Evolutionary conservation across 1,284 basidiomycete species (phyloP), one percentile per base, ranked within the genome.

Genomic region (Melampsora larici-populina): DNA sequence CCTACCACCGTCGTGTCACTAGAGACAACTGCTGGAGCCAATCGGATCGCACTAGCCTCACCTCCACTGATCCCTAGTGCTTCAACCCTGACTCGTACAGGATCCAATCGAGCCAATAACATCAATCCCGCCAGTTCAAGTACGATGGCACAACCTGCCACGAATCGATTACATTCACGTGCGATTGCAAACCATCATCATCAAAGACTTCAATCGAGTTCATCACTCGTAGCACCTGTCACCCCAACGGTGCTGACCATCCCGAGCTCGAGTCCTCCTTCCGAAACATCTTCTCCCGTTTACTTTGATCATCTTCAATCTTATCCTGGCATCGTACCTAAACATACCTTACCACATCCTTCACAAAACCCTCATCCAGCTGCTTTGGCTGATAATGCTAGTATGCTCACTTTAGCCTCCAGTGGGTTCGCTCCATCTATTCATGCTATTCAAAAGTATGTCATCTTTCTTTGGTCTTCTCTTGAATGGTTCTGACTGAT

Each of bases 291-390:
- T 26, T 40, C 67, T 51, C 36, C 24, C 65, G 40, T 43, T 43
- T 58, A n/a, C 13, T 58, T 5, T n/a, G n/a, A n/a, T 58, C 55
- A n/a, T n/a, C 4, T 13, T 17, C 55, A 58, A 24, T n/a, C 46
- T 46, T 26, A 40, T 77, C 58, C n/a, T 70, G 26, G 26, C n/a
- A 78, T 29, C 60, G 75, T 78, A 2, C 75, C 75, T 17, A 78
- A 36, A 1, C 75, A 78, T 33, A 70, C 58, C 36, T 46, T 78
- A 8, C 75, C 75, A 43, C 75, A 78, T 55, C 75, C 75, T 2
- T 78, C 75, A n/a, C 66, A 70, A 70, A 78, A 78, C 40, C 75
- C 75, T 1, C 75, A 78, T 70, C 75, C 75, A 13, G 75, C 75
- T 55, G 68, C 68, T 6, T 62, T 78, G 9, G 48, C 75, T 60